Evolutionary conservation across 2,329 filamentous ascomycete species (phyloP), one percentile per base, ranked within the genome.

Genomic region (Hypoxylon sp.): DNA sequence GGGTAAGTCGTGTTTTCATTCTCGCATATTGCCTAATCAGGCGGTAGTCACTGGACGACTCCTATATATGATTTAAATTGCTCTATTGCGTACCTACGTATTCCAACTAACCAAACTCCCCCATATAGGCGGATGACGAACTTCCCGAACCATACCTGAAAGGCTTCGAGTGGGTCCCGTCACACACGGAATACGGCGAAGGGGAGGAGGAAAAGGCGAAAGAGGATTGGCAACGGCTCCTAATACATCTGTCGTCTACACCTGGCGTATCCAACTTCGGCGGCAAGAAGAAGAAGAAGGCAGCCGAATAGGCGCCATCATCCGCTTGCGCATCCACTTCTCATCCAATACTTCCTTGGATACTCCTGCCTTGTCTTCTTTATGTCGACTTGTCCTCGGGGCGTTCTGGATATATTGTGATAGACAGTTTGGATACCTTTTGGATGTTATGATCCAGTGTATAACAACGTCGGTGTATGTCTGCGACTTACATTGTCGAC

Each of bases 101-200:
- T n/a, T n/a, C n/a, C 30, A 23, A 11, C 17, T 38, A 19, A 52
- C 49, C 14, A 52, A 17, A 23, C 14, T 19, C 49, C 10, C 6
- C 21, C 5, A 19, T 7, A 68, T 75, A 97, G 94, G 87, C 91
- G 67, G 95, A 98, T 76, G 95, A 98, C 79, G 95, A 98, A 80
- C 86, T 98, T 68, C 92, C 95, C 61, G 86, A 88, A 72, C 93
- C 94, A 71, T 93, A 94, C 86, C 90, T 98, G 73, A 91, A 91
- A 76, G 95, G 95, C 73, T 98, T 98, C 84, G 94, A 97, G 86
- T 98, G 94, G 94, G 92, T 65, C 50, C 73, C 70, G 17, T 64
- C 68, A 17, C 71, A 76, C 61, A 58, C 64, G 2, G 34, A 70
- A 56, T 67, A 71, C 4, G 67, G 73, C 36, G 67, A 69, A 11